Evolutionary conservation across 768 basidiomycete genomes (phyloP).

Genomic region (Mycena vitilis): DNA sequence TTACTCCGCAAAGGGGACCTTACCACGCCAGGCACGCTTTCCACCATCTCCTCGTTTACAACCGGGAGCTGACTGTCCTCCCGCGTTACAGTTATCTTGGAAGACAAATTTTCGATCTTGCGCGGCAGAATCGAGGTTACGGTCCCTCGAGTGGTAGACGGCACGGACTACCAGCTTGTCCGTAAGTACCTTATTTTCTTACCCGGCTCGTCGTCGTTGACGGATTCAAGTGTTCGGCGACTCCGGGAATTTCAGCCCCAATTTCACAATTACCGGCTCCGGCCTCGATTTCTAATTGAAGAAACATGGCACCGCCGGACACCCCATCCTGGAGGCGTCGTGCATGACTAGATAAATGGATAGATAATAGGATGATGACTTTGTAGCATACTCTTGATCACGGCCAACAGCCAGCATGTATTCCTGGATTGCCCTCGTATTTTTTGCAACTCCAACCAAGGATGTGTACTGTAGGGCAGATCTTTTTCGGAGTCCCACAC

Average conservation of each 20-base stretch:
- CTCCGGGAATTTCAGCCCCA: constrained; percentile 49
- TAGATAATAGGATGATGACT: too few species aligned
- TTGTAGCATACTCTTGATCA: too few species aligned
- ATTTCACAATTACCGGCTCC: constrained; percentile 42
- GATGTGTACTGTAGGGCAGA: too few species aligned
- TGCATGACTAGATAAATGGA: too few species aligned
- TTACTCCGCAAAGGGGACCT: constrained; percentile 40
- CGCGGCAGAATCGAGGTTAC: constrained; percentile 40
- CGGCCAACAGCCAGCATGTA: too few species aligned
- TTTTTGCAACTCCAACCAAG: too few species aligned
- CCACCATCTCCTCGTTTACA: too few species aligned
- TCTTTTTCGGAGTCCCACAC: too few species aligned
- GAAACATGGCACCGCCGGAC: too few species aligned
- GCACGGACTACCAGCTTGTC: constrained; percentile 48
- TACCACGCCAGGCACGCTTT: constrained; percentile 41
- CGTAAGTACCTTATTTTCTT: not conserved
- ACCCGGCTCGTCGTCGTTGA: not conserved
- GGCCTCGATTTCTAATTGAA: too few species aligned
- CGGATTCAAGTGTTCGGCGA: constrained; percentile 47
- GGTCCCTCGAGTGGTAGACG: constrained; percentile 45
- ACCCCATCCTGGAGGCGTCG: too few species aligned
- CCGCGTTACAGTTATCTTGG: constrained; percentile 38
- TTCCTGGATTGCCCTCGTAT: too few species aligned
- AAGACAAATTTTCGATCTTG: constrained; percentile 43
- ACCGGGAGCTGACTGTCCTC: not conserved